phyloP scores from a whole-genome alignment of 768 basidiomycete genomes.

The Boletus rex-veris region DNA sequence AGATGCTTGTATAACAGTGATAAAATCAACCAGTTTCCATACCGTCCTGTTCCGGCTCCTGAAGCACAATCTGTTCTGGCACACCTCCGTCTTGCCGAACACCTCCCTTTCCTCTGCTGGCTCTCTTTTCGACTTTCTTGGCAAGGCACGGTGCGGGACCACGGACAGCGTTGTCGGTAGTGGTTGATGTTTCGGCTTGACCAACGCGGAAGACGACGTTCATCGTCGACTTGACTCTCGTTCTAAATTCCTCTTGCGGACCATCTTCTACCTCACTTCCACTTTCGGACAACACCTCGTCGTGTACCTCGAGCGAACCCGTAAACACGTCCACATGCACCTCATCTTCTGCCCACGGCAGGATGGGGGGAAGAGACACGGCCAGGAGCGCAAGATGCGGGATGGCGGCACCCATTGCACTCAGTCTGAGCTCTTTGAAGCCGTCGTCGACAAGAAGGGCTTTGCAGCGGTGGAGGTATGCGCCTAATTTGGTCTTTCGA shows the following conservation, averaged over 20 bases:
- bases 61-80: slow-evolving; percentile 32
- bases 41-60: slow-evolving; percentile 44
- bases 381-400: slow-evolving; percentile 71
- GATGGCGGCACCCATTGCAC: slow-evolving; percentile 88
- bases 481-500: slow-evolving; percentile 67
- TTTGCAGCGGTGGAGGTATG: slow-evolving; percentile 78
- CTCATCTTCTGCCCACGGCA: slow-evolving; percentile 64
- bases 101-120: slow-evolving; percentile 8
- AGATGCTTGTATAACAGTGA: background rate
- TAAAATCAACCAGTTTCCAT: slow-evolving; percentile 31
- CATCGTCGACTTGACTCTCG: slow-evolving; percentile 69
- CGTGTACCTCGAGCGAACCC: slow-evolving; percentile 68
- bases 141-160: background rate
- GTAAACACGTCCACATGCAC: slow-evolving; percentile 62
- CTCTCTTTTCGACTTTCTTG: slow-evolving; percentile 6
- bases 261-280: slow-evolving; percentile 56
- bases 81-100: slow-evolving; percentile 2
- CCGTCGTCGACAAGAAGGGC: slow-evolving; percentile 68
- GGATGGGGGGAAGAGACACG: slow-evolving; percentile 65
- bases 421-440: slow-evolving; percentile 73
- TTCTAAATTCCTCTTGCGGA: slow-evolving; percentile 51
- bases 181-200: slow-evolving; percentile 44
- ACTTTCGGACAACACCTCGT: slow-evolving; percentile 57
- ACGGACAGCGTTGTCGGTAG: slow-evolving; percentile 7
- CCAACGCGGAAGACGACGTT: slow-evolving; percentile 59